Percentiles rank a stretch among this genome's conserved stretches.
Evolutionary conservation across 2,329 filamentous ascomycete species (phyloP).

Genomic region (Nigrograna mackinnonii): DNA sequence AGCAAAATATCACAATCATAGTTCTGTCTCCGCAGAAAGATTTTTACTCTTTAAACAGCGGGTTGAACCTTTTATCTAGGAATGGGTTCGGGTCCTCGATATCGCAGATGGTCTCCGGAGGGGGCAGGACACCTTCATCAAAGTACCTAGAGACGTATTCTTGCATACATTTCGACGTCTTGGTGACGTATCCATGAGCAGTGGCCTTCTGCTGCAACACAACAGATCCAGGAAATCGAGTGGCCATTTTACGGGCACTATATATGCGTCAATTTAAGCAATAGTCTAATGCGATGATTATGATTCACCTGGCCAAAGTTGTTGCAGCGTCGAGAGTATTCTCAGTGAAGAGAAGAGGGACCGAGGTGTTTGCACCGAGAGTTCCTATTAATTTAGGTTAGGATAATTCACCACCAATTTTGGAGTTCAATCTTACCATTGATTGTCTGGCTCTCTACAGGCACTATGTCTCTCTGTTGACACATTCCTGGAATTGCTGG

Average conservation of each 20-base stretch:
- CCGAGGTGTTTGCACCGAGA: not conserved
- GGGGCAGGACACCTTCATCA: not conserved
- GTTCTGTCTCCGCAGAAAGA: too few species aligned
- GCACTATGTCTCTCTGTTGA: not conserved
- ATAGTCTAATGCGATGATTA: too few species aligned
- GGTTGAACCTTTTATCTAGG: too few species aligned
- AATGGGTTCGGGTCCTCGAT: too few species aligned
- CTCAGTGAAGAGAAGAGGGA: not conserved
- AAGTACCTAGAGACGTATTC: not conserved
- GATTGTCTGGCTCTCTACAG: slow-evolving; percentile 5
- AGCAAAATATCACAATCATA: too few species aligned
- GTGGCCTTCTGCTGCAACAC: not conserved
- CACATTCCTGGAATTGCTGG: not conserved
- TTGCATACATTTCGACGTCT: not conserved
- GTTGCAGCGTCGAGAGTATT: not conserved
- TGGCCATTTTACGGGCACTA: not conserved
- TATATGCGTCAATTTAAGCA: too few species aligned
- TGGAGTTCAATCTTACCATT: too few species aligned
- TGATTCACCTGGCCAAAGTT: too few species aligned
- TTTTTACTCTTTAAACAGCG: too few species aligned
- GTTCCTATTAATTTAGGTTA: too few species aligned
- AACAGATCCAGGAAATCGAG: not conserved
- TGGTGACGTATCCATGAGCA: not conserved
- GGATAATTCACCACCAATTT: too few species aligned
- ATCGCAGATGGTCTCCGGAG: too few species aligned